phyloP scores from a whole-genome alignment of 148 eudicot species.

The Cornus suecica region DNA sequence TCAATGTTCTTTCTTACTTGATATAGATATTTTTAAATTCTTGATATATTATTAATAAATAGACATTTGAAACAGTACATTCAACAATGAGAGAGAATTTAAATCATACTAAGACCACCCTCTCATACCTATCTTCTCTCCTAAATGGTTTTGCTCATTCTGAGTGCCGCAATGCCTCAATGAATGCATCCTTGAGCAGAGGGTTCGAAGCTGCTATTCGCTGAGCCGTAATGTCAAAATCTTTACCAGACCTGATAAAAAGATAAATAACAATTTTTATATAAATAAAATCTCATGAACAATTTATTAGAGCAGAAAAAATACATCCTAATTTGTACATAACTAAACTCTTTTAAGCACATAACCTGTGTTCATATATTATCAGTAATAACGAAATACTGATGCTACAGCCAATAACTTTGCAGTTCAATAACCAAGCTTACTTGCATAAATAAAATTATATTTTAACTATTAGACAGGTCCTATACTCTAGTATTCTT shows the following conservation, averaged over 20 bases:
- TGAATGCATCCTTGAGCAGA: slow-evolving; percentile 46
- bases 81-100: too few species aligned
- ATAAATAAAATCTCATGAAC: neutral
- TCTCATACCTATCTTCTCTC: too few species aligned
- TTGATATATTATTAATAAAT: too few species aligned
- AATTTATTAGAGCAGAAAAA: too few species aligned
- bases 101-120: too few species aligned
- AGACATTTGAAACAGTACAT: too few species aligned
- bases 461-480: neutral
- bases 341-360: too few species aligned
- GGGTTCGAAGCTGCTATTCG: slow-evolving; percentile 72
- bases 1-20: too few species aligned
- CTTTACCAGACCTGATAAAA: slow-evolving; percentile 54
- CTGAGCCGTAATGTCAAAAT: slow-evolving; percentile 56
- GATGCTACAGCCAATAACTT: neutral
- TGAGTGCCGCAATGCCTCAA: slow-evolving; percentile 45
- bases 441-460: neutral
- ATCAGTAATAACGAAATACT: neutral
- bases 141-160: slow-evolving; percentile 19
- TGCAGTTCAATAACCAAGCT: neutral
- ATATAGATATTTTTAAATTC: too few species aligned
- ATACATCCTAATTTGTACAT: neutral
- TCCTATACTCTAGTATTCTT: neutral
- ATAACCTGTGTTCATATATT: neutral
- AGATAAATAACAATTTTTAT: neutral